These are phyloP conservation scores for Aureobasidium sp. DNA, from an alignment of 2,329 filamentous ascomycete genomes.

Conservation along the genomic window DNA sequence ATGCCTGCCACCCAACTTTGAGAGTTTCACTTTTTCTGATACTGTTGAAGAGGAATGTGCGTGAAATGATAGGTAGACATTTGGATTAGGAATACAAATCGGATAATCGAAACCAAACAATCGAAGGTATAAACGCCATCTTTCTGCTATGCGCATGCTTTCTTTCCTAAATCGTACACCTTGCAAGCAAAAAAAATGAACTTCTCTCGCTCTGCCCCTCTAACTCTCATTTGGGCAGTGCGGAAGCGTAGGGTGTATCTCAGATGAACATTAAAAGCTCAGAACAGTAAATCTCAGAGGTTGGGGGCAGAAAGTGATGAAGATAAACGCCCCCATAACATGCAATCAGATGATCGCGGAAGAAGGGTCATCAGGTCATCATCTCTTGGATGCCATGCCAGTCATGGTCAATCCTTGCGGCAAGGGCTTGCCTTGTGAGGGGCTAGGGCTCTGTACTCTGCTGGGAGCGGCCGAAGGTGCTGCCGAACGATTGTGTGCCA, in stretches of 20 bases:
- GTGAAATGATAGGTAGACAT: not conserved
- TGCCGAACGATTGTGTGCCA: conserved; percentile 85
- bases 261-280: not conserved
- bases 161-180: not conserved
- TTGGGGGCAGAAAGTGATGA: not conserved
- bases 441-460: conserved; percentile 22
- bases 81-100: not conserved
- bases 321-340: not conserved
- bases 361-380: not conserved
- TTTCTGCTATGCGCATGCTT: conserved; percentile 6
- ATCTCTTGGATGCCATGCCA: not conserved
- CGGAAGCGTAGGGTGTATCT: conserved; percentile 4
- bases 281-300: not conserved
- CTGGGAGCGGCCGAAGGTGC: conserved; percentile 53
- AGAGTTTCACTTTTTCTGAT: conserved; percentile 2
- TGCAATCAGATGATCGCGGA: not conserved
- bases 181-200: not conserved
- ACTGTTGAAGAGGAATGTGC: conserved; percentile 16
- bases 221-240: not conserved
- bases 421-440: not conserved
- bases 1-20: conserved; percentile 30
- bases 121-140: not conserved
- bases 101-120: not conserved
- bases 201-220: not conserved
- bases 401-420: conserved; percentile 3